Conservation (phyloP, 2,329 filamentous ascomycete species). For the Microsporum canis region DNA sequence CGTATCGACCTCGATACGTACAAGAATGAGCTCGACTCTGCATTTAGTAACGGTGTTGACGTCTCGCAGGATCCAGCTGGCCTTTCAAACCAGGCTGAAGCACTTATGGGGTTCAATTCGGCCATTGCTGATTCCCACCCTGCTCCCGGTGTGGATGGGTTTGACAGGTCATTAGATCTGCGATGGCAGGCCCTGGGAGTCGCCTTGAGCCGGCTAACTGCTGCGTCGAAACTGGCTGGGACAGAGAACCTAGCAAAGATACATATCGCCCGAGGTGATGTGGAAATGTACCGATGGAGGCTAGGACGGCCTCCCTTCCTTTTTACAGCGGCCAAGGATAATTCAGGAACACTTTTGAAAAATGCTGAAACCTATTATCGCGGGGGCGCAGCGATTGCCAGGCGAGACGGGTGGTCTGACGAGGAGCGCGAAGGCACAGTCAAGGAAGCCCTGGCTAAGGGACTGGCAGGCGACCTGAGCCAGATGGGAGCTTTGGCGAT, state of each 20-base stretch:
- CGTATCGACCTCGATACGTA: conserved; percentile 44
- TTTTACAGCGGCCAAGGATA: conserved; percentile 34
- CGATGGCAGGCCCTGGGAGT: conserved; percentile 44
- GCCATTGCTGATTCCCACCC: conserved; percentile 31
- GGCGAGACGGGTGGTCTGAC: conserved; percentile 32
- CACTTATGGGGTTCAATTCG: conserved; percentile 44
- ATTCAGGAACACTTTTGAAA: conserved; percentile 38
- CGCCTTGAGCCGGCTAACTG: conserved; percentile 41
- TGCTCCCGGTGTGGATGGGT: conserved; percentile 19
- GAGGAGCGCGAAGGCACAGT: conserved; percentile 36
- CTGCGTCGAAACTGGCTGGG: conserved; percentile 41
- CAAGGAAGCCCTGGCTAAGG: conserved; percentile 40
- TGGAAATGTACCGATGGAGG: conserved; percentile 44
- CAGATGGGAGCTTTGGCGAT: conserved; percentile 30
- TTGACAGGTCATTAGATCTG: conserved; percentile 23
- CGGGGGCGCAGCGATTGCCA: conserved; percentile 37
- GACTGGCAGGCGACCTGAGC: conserved; percentile 32
- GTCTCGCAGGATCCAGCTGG: conserved; percentile 37
- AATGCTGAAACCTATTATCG: conserved; percentile 50
- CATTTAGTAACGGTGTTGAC: conserved; percentile 32
- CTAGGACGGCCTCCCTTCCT: conserved; percentile 38
- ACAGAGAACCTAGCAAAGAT: conserved; percentile 43
- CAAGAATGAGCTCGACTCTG: conserved; percentile 32
- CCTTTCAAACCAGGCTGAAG: conserved; percentile 46
- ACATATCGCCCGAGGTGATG: conserved; percentile 45